Base-by-base conservation (phyloP, 1,139 yeast genomes). In the Sugiyamaella sp. region DNA sequence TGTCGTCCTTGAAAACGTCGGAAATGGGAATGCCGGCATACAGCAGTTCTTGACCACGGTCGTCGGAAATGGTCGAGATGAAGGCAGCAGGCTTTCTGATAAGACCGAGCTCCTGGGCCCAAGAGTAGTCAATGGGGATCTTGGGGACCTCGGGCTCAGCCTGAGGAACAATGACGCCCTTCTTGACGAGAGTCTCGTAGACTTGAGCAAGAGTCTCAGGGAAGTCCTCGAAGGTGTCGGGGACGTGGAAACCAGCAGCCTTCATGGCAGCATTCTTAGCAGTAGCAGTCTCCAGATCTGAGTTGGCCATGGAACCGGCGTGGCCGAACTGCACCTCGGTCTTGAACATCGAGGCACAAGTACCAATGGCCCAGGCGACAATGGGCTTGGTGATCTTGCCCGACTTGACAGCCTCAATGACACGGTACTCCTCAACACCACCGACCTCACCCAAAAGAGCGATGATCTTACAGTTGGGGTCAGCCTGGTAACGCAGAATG, bases 351-450 rank as follows among this genome's bases (percentile, higher is more conserved):
- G 75, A 69, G 35, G 79, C 79, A 57, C 77, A 74, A 46, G 79
- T 75, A 56, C 79, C 79, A 58, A 75, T 75, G 51, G 79, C 78
- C 79, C 79, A 75, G 37, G 79, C 79, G 22, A 75, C 78, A 57
- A 75, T 74, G 35, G 79, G 79, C 68, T 75, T 75, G 54, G 70
- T 75, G 67, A 75, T 72, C 54, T 61, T 59, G 53, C 79, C 79
- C 27, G 63, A 46, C 70, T 75, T 75, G 64, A 75, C 74, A 44
- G 79, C 79, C 56, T 75, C 77, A 51, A 75, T 74, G 50, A 75
- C 79, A 46, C 78, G 75, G 69, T 75, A 75, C 64, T 75, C 79
- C 63, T 75, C 79, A 46, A 75, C 77, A 62, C 79, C 79, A 51
- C 79, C 79, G 53, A 75, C 79, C 62, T 75, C 79, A 55, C 79